Conservation (phyloP, 805 yeast genomes). For the Hanseniaspora guilliermondii region DNA sequence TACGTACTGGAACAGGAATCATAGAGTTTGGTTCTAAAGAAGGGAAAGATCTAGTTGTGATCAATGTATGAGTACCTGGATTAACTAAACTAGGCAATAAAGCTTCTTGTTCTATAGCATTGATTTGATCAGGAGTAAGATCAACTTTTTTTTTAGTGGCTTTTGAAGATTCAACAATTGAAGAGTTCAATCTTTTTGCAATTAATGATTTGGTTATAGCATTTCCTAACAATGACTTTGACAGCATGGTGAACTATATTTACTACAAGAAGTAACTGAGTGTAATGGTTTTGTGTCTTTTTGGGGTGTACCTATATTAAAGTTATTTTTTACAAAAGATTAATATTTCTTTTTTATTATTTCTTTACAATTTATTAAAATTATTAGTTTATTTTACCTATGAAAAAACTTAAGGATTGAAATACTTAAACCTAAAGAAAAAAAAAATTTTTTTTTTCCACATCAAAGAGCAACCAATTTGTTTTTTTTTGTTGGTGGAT, state of each 20-base stretch:
- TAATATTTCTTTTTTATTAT: no score
- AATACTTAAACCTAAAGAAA: no score
- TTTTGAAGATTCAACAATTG: neutral
- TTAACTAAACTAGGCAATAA: constrained; percentile 23
- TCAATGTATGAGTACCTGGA: constrained; percentile 63
- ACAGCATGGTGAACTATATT: neutral
- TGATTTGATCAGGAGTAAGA: neutral
- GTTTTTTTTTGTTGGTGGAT: neutral
- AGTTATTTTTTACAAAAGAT: no score
- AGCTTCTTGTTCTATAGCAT: neutral
- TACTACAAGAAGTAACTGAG: no score
- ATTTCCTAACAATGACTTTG: neutral
- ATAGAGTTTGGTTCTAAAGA: constrained; percentile 73
- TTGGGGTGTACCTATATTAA: no score
- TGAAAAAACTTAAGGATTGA: no score
- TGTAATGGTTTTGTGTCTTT: neutral
- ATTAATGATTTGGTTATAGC: neutral
- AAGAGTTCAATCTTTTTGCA: constrained; percentile 5
- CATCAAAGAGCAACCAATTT: no score
- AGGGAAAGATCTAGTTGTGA: constrained; percentile 75
- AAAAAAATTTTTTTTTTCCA: no score
- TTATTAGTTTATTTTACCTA: no score
- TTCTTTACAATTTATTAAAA: no score
- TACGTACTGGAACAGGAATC: constrained; percentile 61
- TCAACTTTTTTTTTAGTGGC: neutral